A percentile compares a stretch with the other conserved stretches of the same genome.
phyloP scores from a whole-genome alignment of 164 flowering plant species.

The Nymphaea thermarum region DNA sequence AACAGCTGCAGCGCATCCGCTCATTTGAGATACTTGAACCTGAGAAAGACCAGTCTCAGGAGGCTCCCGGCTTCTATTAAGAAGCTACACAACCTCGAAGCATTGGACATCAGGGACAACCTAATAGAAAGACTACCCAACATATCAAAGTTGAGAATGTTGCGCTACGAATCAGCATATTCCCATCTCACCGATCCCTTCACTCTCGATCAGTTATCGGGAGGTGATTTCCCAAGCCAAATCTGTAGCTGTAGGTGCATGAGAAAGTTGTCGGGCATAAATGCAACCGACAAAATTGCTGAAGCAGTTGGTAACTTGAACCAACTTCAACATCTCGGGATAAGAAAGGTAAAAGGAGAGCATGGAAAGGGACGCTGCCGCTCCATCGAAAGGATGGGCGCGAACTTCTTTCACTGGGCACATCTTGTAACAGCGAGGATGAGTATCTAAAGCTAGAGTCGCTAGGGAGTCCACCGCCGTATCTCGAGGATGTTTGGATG shows the following conservation, averaged over 20 bases:
- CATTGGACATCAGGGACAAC: no score
- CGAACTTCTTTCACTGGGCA: neutral
- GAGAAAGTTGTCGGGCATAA: no score
- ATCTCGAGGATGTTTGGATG: neutral
- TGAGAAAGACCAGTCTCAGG: neutral
- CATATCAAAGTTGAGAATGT: no score
- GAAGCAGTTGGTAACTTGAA: no score
- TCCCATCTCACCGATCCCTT: no score
- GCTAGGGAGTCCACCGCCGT: neutral
- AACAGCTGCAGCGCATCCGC: no score
- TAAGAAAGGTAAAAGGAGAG: no score
- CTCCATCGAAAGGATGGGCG: neutral
- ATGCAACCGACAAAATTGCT: no score
- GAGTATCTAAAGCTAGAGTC: neutral
- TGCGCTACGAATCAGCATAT: no score
- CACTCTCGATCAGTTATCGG: neutral
- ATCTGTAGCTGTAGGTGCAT: neutral
- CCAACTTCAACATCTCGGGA: no score
- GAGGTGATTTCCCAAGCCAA: neutral
- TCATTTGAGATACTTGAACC: constrained; percentile 1
- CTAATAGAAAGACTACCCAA: neutral
- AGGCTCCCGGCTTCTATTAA: neutral
- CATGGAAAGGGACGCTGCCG: neutral
- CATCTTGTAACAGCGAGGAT: neutral
- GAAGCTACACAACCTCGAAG: neutral